A percentile compares a stretch with the other conserved stretches of the same genome.
Evolutionary conservation across 257 asterid species (phyloP).

Genomic region (Gardenia jasminoides): DNA sequence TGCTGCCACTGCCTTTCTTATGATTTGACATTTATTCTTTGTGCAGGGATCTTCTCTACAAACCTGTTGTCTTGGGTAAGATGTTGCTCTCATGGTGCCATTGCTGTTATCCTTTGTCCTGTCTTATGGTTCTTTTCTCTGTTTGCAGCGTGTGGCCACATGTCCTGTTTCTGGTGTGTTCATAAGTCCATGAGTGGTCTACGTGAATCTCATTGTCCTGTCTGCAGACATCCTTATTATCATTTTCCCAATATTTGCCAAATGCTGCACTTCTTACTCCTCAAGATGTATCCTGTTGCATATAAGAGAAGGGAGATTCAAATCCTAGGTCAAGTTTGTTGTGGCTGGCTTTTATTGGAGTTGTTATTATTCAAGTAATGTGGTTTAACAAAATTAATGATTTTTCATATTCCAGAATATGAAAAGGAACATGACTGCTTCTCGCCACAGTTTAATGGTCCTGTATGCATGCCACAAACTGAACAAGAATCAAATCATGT

Average conservation of each 20-base stretch:
- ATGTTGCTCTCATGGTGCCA: conserved; percentile 5
- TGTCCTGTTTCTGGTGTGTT: conserved; percentile 63
- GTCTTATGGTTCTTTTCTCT: conserved; percentile 2
- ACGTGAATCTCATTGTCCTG: conserved; percentile 47
- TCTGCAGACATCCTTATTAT: conserved; percentile 48
- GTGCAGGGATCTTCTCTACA: conserved; percentile 57
- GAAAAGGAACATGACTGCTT: conserved; percentile 14
- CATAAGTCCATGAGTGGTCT: conserved; percentile 41
- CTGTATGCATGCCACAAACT: background rate
- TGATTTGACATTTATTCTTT: conserved; percentile 2
- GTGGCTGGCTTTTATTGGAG: conserved; percentile 3
- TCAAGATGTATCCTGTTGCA: conserved; percentile 42
- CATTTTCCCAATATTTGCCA: conserved; percentile 54
- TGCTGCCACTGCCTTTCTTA: too few relatives aligned
- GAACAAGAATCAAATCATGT: background rate
- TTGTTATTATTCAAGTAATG: background rate
- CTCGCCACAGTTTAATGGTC: conserved; percentile 18
- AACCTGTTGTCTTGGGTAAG: conserved; percentile 54
- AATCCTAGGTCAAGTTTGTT: conserved; percentile 37
- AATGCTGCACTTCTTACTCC: conserved; percentile 47
- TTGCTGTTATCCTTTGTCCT: background rate
- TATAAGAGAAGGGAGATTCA: conserved; percentile 45
- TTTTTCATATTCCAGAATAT: conserved; percentile 17
- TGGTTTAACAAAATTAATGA: background rate
- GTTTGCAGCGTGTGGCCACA: conserved; percentile 55